Evolutionary conservation across 2,329 filamentous ascomycete genomes (phyloP).

Genomic region (Xylaria sp.): DNA sequence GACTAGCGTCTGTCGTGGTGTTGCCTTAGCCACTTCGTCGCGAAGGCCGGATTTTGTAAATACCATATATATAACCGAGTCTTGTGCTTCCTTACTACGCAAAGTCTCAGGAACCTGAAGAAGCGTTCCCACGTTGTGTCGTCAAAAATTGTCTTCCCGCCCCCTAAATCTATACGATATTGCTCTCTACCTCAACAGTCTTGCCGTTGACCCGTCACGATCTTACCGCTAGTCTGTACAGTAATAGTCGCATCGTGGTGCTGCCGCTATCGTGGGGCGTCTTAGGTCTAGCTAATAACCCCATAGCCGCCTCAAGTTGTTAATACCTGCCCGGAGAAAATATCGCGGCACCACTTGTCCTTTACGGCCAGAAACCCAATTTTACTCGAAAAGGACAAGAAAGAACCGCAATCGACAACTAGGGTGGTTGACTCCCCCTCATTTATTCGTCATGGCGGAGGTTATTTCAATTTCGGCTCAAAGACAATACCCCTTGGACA

Average conservation of each 20-base stretch:
- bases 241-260: slow-evolving; percentile 2
- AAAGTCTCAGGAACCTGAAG: background rate
- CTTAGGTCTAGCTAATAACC: slow-evolving; percentile 12
- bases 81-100: slow-evolving; percentile 17
- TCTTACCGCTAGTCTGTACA: slow-evolving; percentile 28
- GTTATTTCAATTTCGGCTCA: slow-evolving; percentile 37
- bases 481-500: slow-evolving; percentile 29
- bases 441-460: slow-evolving; percentile 39
- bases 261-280: slow-evolving; percentile 23
- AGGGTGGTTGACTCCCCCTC: background rate
- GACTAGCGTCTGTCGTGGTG: slow-evolving; percentile 29
- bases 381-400: slow-evolving; percentile 14
- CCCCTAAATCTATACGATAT: background rate
- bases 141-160: background rate
- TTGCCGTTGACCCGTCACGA: slow-evolving; percentile 21
- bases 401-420: background rate
- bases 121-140: background rate
- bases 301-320: slow-evolving; percentile 16
- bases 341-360: slow-evolving; percentile 18
- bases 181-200: background rate
- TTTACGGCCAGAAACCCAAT: slow-evolving; percentile 16
- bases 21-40: slow-evolving; percentile 28
- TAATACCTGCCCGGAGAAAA: slow-evolving; percentile 3
- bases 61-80: slow-evolving; percentile 24
- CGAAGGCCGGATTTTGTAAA: slow-evolving; percentile 21